Evolutionary conservation across 2,329 filamentous ascomycete species (phyloP), one percentile per base, ranked within the genome.

Genomic region (Colletotrichum sp.): DNA sequence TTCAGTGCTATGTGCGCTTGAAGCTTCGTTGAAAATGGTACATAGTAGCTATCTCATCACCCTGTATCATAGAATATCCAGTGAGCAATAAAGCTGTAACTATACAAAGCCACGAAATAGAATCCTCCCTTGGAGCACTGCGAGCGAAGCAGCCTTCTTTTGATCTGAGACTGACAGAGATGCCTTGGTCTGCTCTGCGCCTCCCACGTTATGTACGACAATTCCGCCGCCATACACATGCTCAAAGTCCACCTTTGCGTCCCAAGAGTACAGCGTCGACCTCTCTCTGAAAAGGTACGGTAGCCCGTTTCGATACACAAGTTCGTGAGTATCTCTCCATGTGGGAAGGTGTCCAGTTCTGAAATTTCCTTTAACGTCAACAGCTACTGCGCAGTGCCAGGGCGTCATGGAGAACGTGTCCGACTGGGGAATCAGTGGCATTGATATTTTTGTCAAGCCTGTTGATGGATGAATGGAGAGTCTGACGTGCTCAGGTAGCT

Each of bases 1-100:
- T 28, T 15, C 15, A 38, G 32, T 68, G 52, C 7, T 68, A 43
- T 55, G 32, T 30, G 12, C 55, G 28, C 12, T 12, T 67, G 48
- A 66, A 52, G 55, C 21, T 24, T 21, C 55, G 55, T 16, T 24
- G 13, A 13, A 18, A 21, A 9, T 58, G 15, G 15, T 18, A 58
- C n/a, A 21, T 21, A 21, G n/a, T 2, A 52, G n/a, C 10, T 52
- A 52, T 13, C 3, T 8, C 43, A 21, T 5, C 6, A 21, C 1
- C n/a, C 4, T 52, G 6, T 52, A 52, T 52, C n/a, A 52, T 21
- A 52, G 10, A 52, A 21, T 10, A 48, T 7, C 3, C 10, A 13
- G n/a, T 52, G 12, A 21, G n/a, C 6, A 13, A 52, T 1, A 13
- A 8, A 0, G 0, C 12, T 21, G 43, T 52, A 21, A 4, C 43